Base-by-base conservation (phyloP, 1,284 basidiomycete species). In the Polyporus tsugae region DNA sequence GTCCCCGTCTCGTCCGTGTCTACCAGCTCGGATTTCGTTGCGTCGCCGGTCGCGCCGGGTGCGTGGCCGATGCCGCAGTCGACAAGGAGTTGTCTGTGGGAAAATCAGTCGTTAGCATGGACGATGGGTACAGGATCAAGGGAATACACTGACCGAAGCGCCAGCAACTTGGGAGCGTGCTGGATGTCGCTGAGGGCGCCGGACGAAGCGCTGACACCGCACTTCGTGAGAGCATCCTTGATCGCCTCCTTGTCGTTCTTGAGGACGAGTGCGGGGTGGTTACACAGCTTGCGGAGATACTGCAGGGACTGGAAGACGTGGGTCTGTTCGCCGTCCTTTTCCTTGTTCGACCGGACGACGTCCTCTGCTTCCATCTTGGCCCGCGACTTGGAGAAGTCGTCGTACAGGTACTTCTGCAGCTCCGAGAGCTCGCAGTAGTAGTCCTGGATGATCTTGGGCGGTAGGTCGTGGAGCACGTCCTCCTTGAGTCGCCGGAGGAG, bases 361-460 rank as follows among this genome's bases (percentile, higher is more conserved):
- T 88, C 88, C 68, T 93, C 90, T 1, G 86, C 92, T 46, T 89
- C 86, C 44, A 85, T 79, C 66, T 83, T 88, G 33, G 91, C 95
- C 73, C 91, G 88, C 0, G 96, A 97, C 77, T 89, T 89, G 1
- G 94, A 90, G 76, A 96, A 98, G 76, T 97, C 93, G 77, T 98
- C 97, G 79, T 98, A 99, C 19, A 99, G 86, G 75, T 91, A 86
- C 81, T 96, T 95, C 83, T 99, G 97, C 63, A 99, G 81, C 17
- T 96, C 93, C 0, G 97, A 98, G 2, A 99, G 86, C 77, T 99
- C 97, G 85, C 97, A 99, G 78, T 99, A 98, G 80, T 99, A 99
- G 79, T 99, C 98, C 81, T 99, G 98, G 72, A 99, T 99, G 80
- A 99, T 99, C 84, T 99, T 99, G 2, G 98, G 98, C 0, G 98